A percentile compares a stretch with the other conserved stretches of the same genome.
These are phyloP conservation scores for Pseudovirgaria hyperparasitica DNA, from an alignment of 2,329 filamentous ascomycete species.

Conservation along the genomic window DNA sequence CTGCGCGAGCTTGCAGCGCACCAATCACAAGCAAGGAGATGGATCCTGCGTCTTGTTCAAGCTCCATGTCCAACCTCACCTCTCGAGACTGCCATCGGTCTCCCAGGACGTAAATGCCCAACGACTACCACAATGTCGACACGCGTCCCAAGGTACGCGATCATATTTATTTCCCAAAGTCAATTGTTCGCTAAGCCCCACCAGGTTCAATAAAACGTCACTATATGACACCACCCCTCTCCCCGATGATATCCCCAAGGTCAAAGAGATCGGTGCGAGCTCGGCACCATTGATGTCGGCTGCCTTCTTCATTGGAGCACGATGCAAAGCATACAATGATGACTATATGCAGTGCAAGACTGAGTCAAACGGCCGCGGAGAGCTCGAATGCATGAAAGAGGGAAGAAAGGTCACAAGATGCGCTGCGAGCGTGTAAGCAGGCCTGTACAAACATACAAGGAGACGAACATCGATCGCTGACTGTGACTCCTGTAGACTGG, in stretches of 20 bases:
- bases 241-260: conserved; percentile 79
- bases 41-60: too few relatives aligned
- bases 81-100: too few relatives aligned
- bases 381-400: conserved; percentile 92
- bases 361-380: conserved; percentile 78
- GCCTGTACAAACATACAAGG: not conserved
- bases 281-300: conserved; percentile 87
- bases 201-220: conserved; percentile 85
- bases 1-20: too few relatives aligned
- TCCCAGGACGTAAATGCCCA: too few relatives aligned
- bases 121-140: conserved; percentile 42
- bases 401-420: conserved; percentile 93
- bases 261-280: conserved; percentile 84
- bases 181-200: conserved; percentile 11
- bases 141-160: conserved; percentile 45
- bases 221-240: conserved; percentile 95
- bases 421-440: conserved; percentile 74
- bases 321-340: conserved; percentile 92
- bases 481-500: conserved; percentile 47
- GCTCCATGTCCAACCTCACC: too few relatives aligned
- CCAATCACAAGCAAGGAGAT: too few relatives aligned
- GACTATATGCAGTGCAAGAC: conserved; percentile 99
- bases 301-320: conserved; percentile 91
- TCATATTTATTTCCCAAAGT: conserved; percentile 4
- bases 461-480: conserved; percentile 5